Base-by-base conservation (phyloP, 371 early-diverging fungal genomes). In the Mucor velutinosus region DNA sequence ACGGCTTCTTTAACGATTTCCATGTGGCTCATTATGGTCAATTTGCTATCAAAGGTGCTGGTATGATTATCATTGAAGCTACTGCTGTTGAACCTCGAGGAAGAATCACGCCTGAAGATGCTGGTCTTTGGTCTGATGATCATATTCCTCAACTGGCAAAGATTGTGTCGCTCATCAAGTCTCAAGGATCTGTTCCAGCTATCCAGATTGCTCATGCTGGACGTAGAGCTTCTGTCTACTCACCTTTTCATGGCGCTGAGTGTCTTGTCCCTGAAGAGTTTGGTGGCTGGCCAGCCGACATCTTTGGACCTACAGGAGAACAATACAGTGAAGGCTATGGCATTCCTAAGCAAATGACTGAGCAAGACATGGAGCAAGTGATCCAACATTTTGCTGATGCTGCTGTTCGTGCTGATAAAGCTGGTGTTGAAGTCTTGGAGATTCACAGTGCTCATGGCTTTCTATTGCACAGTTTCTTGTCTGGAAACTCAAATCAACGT, bases 181-280 rank as follows among this genome's bases (percentile, higher is more conserved):
- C 81, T 14, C 87, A 86, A 58, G 90, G 90, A 12, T 66, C 80
- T 19, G 74, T 83, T 29, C 69, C 86, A 10, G 94, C 86, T 45
- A 83, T 94, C 60, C 96, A 95, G 66, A 74, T 96, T 10, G 92
- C 86, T 0, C 95, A 95, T 70, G 92, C 94, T 15, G 96, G 96
- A 10, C 81, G 95, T 43, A 94, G 94, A 66, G 89, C 92, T 1
- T 90, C 90, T 6, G 85, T 82, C 19, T 76, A 77, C n/a, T 81
- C 91, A 6, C 84, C 87, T 12, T 69, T 68, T 65, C 81, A 87
- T 14, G 90, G 91, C 14, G 37, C 37, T n/a, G 71, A 74, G 19
- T 60, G 60, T 49, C 15, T 74, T 10, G 92, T 89, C 7, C 76
- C 86, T 12, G 81, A 91, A 62, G 87, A 88, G 6, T 81, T 89